A percentile compares a stretch with the other conserved stretches of the same genome.
Conservation (phyloP, 2,329 filamentous ascomycete genomes). For the Blumeria graminis region DNA sequence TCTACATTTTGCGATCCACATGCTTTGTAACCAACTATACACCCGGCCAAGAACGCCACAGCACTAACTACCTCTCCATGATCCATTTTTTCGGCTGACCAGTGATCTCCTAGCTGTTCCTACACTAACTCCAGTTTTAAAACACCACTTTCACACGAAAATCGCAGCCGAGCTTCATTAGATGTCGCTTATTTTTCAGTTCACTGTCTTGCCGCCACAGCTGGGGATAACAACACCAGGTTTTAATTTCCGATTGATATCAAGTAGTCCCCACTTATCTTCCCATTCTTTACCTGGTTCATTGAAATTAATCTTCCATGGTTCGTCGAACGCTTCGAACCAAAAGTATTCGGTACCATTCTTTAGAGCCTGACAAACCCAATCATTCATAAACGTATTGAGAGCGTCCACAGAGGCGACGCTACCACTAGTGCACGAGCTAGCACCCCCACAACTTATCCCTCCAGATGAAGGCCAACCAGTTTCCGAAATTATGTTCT, state of each 20-base stretch:
- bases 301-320: conserved; percentile 70
- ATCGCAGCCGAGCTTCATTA: too few species aligned
- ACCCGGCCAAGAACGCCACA: too few species aligned
- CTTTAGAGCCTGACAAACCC: conserved; percentile 55
- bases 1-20: too few species aligned
- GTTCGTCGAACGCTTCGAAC: conserved; percentile 94
- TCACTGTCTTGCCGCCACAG: conserved; percentile 41
- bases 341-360: conserved; percentile 90
- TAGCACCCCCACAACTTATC: conserved; percentile 41
- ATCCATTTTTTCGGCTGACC: too few species aligned
- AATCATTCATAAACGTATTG: conserved; percentile 68
- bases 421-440: conserved; percentile 37
- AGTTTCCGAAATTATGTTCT: conserved; percentile 71
- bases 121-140: too few species aligned
- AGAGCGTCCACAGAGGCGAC: conserved; percentile 59
- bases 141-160: too few species aligned
- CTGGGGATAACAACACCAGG: conserved; percentile 63
- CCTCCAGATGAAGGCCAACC: conserved; percentile 78
- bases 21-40: too few species aligned
- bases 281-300: conserved; percentile 52
- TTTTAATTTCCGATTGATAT: conserved; percentile 65
- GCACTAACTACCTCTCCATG: too few species aligned
- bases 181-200: too few species aligned
- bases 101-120: too few species aligned
- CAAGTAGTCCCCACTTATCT: conserved; percentile 86